These are phyloP conservation scores for Aspergillus phoenicis DNA, from an alignment of 2,329 filamentous ascomycete species.

Conservation along the genomic window DNA sequence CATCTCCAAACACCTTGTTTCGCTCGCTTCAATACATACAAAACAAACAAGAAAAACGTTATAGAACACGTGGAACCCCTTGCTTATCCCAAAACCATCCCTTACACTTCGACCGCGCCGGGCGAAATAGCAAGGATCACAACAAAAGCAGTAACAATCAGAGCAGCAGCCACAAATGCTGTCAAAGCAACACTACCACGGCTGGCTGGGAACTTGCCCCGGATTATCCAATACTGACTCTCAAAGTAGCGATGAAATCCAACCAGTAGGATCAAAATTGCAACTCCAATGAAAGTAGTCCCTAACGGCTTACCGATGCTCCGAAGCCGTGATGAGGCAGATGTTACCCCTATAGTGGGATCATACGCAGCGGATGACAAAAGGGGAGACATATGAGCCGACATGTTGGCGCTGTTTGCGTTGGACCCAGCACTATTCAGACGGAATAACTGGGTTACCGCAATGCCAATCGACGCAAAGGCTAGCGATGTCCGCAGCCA, in stretches of 20 bases:
- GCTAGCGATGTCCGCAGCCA: slow-evolving; percentile 68
- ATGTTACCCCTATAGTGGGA: slow-evolving; percentile 20
- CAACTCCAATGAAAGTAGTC: slow-evolving; percentile 64
- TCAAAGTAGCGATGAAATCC: slow-evolving; percentile 70
- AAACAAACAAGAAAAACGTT: too few species aligned
- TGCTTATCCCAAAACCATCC: too few species aligned
- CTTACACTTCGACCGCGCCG: slow-evolving; percentile 34
- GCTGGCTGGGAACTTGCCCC: slow-evolving; percentile 67
- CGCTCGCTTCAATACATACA: too few species aligned
- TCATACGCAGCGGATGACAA: slow-evolving; percentile 25
- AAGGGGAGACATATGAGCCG: slow-evolving; percentile 10
- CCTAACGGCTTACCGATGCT: slow-evolving; percentile 64
- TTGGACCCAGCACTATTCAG: slow-evolving; percentile 54
- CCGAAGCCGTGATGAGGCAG: slow-evolving; percentile 39
- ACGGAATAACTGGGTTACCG: slow-evolving; percentile 67
- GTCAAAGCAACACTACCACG: slow-evolving; percentile 64
- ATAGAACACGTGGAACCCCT: too few species aligned
- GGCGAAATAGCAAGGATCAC: slow-evolving; percentile 62
- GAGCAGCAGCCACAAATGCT: slow-evolving; percentile 54
- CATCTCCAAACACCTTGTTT: too few species aligned
- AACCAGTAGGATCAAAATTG: slow-evolving; percentile 61
- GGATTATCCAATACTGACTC: slow-evolving; percentile 67
- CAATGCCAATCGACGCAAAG: slow-evolving; percentile 67
- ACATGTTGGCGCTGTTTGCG: slow-evolving; percentile 15
- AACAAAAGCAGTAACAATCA: slow-evolving; percentile 62